phyloP scores from a whole-genome alignment of 192 early-diverging fungal species.

The Coemansia sp. region DNA sequence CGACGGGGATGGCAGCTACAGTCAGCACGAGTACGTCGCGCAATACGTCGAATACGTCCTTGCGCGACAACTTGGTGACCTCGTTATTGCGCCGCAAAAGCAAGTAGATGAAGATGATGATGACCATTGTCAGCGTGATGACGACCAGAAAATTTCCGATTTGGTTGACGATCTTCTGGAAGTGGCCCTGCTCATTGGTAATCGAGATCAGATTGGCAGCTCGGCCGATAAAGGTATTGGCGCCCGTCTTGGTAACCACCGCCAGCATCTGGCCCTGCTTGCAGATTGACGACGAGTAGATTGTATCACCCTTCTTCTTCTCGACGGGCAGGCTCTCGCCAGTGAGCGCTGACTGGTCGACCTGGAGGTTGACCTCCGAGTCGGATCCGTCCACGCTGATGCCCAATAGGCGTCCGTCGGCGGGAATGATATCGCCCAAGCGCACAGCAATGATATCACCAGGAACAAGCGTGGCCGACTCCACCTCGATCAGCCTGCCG shows the following conservation, averaged over 20 bases:
- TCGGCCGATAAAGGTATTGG: slow-evolving; percentile 93
- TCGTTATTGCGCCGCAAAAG: slow-evolving; percentile 57
- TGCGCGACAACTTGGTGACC: slow-evolving; percentile 51
- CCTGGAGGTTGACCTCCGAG: slow-evolving; percentile 75
- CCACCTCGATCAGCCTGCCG: slow-evolving; percentile 70
- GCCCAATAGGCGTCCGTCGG: slow-evolving; percentile 82
- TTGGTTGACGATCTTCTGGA: slow-evolving; percentile 92
- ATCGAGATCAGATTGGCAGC: slow-evolving; percentile 92
- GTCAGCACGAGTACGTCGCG: slow-evolving; percentile 81
- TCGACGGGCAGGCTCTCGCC: slow-evolving; percentile 91
- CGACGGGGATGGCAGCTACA: slow-evolving; percentile 92
- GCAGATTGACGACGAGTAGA: slow-evolving; percentile 91
- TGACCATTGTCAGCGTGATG: slow-evolving; percentile 74
- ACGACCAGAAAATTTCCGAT: slow-evolving; percentile 93
- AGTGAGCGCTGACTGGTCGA: slow-evolving; percentile 93
- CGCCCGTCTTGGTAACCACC: slow-evolving; percentile 90
- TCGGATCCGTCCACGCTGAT: slow-evolving; percentile 76
- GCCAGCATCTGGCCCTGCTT: slow-evolving; percentile 95
- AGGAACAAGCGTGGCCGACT: slow-evolving; percentile 79
- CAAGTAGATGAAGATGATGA: slow-evolving; percentile 80
- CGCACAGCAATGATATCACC: slow-evolving; percentile 91
- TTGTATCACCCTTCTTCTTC: slow-evolving; percentile 79
- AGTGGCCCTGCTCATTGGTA: slow-evolving; percentile 92
- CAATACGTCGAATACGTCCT: slow-evolving; percentile 66
- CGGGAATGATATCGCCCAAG: slow-evolving; percentile 93